Base-by-base conservation (phyloP, 2,329 filamentous ascomycete genomes). In the Nectriaceae sp. region DNA sequence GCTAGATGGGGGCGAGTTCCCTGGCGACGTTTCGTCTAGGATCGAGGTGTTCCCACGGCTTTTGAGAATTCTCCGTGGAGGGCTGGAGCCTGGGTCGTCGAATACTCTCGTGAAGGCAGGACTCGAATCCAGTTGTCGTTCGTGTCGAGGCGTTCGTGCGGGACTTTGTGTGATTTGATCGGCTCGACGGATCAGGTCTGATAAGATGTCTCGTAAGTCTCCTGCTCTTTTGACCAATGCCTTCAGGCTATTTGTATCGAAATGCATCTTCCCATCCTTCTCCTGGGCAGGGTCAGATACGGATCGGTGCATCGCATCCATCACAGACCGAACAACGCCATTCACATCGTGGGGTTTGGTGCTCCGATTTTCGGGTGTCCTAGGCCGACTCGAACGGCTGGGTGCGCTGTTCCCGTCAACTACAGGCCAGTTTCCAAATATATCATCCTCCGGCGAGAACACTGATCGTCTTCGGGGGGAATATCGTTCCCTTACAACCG, bases 81-180 rank as follows among this genome's bases (percentile, higher is more conserved):
- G 79, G 49, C 76, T 84, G 11, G 78, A 73, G 33, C 75, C 74
- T 1, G 83, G 82, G 38, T 85, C 82, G 10, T 83, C 81, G 57
- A 87, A 87, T 31, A 87, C 82, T 20, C 80, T 73, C 3, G 82
- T 87, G 53, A 87, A 87, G 1, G 84, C 83, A n/a, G 84, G 84
- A 58, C 82, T 86, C 3, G 80, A 83, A 43, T 84, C 80, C 29
- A 70, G 65, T 20, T 70, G 68, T 8, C 72, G 69, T 37, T 70
- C 69, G 35, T 71, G 63, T 39, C 76, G 72, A 3, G 77, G 75
- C 1, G 78, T 83, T 21, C 73, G 67, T 8, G 72, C 73, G 2
- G 82, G 82, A 58, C 78, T 85, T 51, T 77, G 75, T 0, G 78
- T 79, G 42, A 82, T 72, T 21, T 81, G 75, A 57, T 87, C 83